Evolutionary conservation across 2,329 filamentous ascomycete species (phyloP).

Genomic region (Bipolaris oryzae): DNA sequence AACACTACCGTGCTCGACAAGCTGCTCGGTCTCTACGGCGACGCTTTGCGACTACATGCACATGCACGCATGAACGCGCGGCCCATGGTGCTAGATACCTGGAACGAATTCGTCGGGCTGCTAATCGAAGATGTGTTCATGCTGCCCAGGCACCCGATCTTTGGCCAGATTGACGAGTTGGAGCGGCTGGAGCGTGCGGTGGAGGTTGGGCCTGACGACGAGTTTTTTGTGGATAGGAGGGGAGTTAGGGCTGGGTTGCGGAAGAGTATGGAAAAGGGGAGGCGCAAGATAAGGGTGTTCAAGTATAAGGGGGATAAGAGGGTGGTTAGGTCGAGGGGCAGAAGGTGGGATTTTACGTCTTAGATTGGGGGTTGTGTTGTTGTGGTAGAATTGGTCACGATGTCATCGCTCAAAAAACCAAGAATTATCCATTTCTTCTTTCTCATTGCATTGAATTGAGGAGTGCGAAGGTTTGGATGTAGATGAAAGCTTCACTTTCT

Average conservation of each 20-base stretch:
- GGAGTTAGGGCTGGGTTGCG: conserved; percentile 68
- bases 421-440: not conserved
- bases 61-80: not conserved
- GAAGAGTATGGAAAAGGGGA: conserved; percentile 74
- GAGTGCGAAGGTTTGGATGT: too few species aligned
- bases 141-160: not conserved
- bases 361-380: not conserved
- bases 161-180: conserved; percentile 49
- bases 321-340: not conserved
- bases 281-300: not conserved
- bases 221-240: conserved; percentile 60
- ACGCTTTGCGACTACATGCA: not conserved
- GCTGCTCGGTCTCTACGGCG: not conserved
- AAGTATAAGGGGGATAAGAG: not conserved
- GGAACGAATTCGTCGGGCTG: not conserved
- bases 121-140: not conserved
- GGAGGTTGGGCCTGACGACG: not conserved
- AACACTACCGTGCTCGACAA: not conserved
- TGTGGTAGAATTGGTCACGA: not conserved
- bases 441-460: too few species aligned
- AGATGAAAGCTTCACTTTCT: too few species aligned
- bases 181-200: not conserved
- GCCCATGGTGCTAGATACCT: not conserved
- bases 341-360: not conserved
- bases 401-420: too few species aligned